Conservation (phyloP, 306 rosid genomes). For the Lathyrus oleraceus region DNA sequence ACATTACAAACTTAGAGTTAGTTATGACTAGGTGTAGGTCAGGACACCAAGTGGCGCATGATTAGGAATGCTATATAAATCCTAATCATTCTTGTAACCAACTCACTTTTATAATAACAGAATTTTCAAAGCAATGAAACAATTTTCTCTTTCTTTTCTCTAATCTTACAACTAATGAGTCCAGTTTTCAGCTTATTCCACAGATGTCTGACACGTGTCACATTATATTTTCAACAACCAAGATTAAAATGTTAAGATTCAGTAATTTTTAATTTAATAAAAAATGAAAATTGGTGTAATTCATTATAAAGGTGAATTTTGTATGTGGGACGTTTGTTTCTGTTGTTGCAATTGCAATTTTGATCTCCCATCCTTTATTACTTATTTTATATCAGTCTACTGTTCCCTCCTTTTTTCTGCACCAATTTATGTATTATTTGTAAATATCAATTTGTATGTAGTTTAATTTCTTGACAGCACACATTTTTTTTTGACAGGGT, state of each 20-base stretch:
- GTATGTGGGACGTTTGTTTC: slow-evolving; percentile 12
- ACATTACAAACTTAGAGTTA: too few relatives aligned
- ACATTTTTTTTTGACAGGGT: slow-evolving; percentile 63
- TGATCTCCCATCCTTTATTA: neutral
- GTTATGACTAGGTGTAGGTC: too few relatives aligned
- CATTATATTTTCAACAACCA: neutral
- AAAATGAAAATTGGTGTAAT: too few relatives aligned
- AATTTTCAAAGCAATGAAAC: too few relatives aligned
- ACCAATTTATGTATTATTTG: slow-evolving; percentile 21
- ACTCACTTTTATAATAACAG: too few relatives aligned
- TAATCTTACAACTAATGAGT: neutral
- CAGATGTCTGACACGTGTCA: neutral
- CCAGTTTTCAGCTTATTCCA: neutral
- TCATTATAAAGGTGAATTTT: neutral
- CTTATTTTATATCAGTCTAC: slow-evolving; percentile 10
- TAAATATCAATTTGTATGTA: slow-evolving; percentile 17
- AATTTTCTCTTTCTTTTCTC: too few relatives aligned
- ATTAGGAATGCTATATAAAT: too few relatives aligned
- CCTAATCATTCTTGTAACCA: too few relatives aligned
- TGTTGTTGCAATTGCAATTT: slow-evolving; percentile 18
- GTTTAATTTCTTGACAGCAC: slow-evolving; percentile 27
- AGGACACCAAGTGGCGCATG: too few relatives aligned
- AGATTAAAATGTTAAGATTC: neutral
- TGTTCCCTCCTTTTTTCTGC: slow-evolving; percentile 8
- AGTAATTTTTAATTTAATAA: neutral